Evolutionary conservation across 805 yeast genomes (phyloP), one percentile per base, ranked within the genome.

Genomic region (Barnettozyma pratensis): DNA sequence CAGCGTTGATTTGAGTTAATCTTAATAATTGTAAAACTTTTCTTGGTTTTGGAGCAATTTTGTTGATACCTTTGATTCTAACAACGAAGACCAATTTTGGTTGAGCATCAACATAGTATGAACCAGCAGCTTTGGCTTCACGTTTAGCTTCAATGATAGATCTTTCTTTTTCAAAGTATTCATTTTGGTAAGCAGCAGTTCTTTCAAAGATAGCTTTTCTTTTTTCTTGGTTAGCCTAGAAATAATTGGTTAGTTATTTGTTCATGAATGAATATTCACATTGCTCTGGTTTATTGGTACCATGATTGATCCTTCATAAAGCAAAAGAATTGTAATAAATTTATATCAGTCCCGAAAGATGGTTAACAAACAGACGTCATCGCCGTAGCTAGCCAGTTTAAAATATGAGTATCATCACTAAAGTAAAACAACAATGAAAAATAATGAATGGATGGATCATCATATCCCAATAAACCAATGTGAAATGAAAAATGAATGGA

Each of bases 41-140:
- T 87, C 97, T 90, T 83, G 97, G 96, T 86, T 91, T 91, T 70
- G 97, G 97, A 71, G 97, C 87, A 67, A 91, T 89, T 86, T 90
- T 91, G 91, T 80, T 87, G 75, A 91, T 88, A 91, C 97, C 97
- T 92, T 91, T 91, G 85, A 91, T 91, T 86, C 98, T 89, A 75
- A 91, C 83, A 70, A 91, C 96, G 74, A 91, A 89, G 62, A 88
- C 96, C 69, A 91, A 85, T 77, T 88, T 90, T 69, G 84, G 82
- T 83, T 91, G 92, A 74, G 96, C 97, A 69, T 83, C 89, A 67
- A 89, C 95, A 81, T 83, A 91, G 89, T 84, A 87, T 68, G 94
- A 83, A 74, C 95, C 96, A 69, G 83, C 76, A 73, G 92, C 91
- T 81, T 86, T 87, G 64, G 97, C 97, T 60, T 86, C 88, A 76